phyloP scores from a whole-genome alignment of 2,329 filamentous ascomycete genomes.

The Neofusicoccum cordaticola region DNA sequence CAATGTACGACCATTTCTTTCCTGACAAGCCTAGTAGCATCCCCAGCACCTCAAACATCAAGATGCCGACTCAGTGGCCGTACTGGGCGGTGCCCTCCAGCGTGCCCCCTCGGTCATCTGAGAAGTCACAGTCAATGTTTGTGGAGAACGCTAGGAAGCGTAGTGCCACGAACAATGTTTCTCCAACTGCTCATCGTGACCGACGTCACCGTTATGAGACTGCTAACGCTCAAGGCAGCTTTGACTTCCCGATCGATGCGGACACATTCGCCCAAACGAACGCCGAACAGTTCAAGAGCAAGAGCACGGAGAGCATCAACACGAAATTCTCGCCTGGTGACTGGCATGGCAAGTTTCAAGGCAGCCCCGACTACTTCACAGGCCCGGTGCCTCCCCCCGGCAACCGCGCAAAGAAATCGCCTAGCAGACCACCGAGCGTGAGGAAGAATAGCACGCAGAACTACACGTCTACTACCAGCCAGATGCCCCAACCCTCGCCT shows the following conservation, averaged over 20 bases:
- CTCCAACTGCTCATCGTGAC: background rate
- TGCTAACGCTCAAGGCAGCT: slow-evolving; percentile 17
- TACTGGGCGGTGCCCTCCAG: slow-evolving; percentile 21
- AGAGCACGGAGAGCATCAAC: slow-evolving; percentile 50
- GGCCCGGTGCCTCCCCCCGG: slow-evolving; percentile 21
- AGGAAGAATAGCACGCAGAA: slow-evolving; percentile 32
- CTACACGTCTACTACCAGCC: slow-evolving; percentile 27
- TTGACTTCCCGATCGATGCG: slow-evolving; percentile 17
- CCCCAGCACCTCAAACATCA: background rate
- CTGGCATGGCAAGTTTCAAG: slow-evolving; percentile 47
- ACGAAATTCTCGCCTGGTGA: slow-evolving; percentile 48
- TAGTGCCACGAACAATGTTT: background rate
- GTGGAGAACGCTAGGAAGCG: background rate
- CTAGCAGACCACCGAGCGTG: slow-evolving; percentile 11
- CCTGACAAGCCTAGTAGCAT: background rate
- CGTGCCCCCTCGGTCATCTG: slow-evolving; percentile 9
- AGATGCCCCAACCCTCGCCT: slow-evolving; percentile 22
- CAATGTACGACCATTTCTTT: slow-evolving; percentile 18
- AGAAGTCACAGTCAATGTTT: background rate
- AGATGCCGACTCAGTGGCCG: background rate
- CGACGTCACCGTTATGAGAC: background rate
- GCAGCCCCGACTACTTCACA: slow-evolving; percentile 43
- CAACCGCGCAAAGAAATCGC: slow-evolving; percentile 22
- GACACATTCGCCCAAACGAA: slow-evolving; percentile 19
- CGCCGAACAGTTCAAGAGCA: slow-evolving; percentile 38